phyloP scores from a whole-genome alignment of 208 protist species.

The Acanthamoeba culbertsoni region DNA sequence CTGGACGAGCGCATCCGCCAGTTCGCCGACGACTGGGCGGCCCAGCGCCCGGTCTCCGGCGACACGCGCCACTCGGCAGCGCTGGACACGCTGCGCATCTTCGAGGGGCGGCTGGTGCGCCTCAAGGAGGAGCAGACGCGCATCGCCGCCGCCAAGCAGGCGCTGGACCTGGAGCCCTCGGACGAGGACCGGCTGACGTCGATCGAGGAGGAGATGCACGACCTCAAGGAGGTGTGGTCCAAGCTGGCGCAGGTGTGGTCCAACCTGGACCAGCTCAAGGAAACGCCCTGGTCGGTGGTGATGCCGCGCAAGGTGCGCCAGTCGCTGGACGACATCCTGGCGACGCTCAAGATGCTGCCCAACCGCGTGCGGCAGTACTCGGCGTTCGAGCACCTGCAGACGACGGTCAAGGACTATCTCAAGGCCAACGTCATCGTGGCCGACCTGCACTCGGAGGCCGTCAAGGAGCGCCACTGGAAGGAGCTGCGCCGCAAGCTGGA shows the following conservation, averaged over 20 bases:
- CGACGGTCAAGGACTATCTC: slow-evolving; percentile 73
- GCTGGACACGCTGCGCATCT: slow-evolving; percentile 82
- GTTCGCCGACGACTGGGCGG: slow-evolving; percentile 77
- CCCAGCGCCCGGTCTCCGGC: slow-evolving; percentile 76
- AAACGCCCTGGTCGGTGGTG: slow-evolving; percentile 93
- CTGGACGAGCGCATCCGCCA: slow-evolving; percentile 70
- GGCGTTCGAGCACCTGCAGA: slow-evolving; percentile 79
- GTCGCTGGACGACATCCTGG: slow-evolving; percentile 79
- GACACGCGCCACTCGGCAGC: slow-evolving; percentile 76
- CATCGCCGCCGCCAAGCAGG: slow-evolving; percentile 71
- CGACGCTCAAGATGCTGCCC: slow-evolving; percentile 72
- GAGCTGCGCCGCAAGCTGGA: slow-evolving; percentile 89
- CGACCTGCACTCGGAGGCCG: slow-evolving; percentile 77
- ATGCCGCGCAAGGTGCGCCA: slow-evolving; percentile 85
- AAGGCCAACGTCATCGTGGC: slow-evolving; percentile 67
- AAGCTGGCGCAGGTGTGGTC: slow-evolving; percentile 85
- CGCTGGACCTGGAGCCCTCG: slow-evolving; percentile 71
- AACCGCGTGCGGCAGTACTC: slow-evolving; percentile 81
- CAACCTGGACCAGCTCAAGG: slow-evolving; percentile 87
- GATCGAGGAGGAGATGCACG: slow-evolving; percentile 87
- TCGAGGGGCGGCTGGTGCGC: slow-evolving; percentile 79
- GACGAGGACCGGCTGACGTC: slow-evolving; percentile 79
- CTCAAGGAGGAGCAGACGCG: slow-evolving; percentile 66
- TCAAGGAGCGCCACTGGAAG: slow-evolving; percentile 92
- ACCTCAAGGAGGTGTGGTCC: slow-evolving; percentile 91